A percentile compares a stretch with the other conserved stretches of the same genome.
Conservation (phyloP, 192 early-diverging fungal genomes). For the Coemansia sp. region DNA sequence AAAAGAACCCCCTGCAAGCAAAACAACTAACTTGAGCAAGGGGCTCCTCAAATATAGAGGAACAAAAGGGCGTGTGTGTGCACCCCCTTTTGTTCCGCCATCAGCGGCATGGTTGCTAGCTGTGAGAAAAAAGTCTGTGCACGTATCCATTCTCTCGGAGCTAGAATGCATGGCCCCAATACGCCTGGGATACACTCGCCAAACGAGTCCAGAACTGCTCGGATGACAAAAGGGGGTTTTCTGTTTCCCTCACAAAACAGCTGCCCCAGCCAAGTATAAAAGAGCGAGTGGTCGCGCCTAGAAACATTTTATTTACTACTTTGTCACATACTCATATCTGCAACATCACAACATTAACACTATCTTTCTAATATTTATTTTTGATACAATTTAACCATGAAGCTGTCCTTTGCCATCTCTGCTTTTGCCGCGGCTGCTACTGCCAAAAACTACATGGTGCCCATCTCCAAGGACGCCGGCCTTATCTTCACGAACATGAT, state of each 20-base stretch:
- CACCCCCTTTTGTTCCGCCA: not conserved
- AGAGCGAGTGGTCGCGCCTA: not conserved
- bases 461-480: slow-evolving; percentile 30
- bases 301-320: not conserved
- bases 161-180: not conserved
- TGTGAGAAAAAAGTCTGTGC: not conserved
- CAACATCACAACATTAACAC: no score
- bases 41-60: not conserved
- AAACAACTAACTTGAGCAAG: not conserved
- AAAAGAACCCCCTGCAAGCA: no score
- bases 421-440: slow-evolving; percentile 7
- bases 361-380: no score
- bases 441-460: slow-evolving; percentile 7
- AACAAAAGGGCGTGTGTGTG: not conserved
- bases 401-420: slow-evolving; percentile 10
- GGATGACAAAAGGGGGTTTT: not conserved
- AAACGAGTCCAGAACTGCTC: no score
- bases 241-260: no score
- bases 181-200: no score
- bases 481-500: slow-evolving; percentile 29
- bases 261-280: not conserved
- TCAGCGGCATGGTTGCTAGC: not conserved
- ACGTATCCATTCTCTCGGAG: not conserved
- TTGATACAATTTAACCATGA: slow-evolving; percentile 13
- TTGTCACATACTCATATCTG: no score